Evolutionary conservation across 495 filamentous ascomycete genomes (phyloP), one percentile per base, ranked within the genome.

Genomic region (Ramalina intermedia): DNA sequence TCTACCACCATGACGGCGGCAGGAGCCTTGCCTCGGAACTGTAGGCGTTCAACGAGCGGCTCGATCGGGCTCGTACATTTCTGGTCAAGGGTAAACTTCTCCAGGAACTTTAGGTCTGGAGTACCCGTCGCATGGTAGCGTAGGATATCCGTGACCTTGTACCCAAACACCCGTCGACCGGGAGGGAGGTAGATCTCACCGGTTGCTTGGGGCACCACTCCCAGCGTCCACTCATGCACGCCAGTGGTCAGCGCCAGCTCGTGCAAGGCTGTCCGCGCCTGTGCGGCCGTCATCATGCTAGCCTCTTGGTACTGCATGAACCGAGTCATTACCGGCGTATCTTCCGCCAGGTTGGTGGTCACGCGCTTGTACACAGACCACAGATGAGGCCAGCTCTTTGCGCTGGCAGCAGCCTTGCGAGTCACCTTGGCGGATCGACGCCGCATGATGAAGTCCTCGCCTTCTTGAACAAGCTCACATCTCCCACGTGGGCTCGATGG

Each of bases 281-380:
- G 47, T 4, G 35, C 47, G 24, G 41, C 20, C 7, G 47, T 49
- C 47, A 49, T 42, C n/a, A 6, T 1, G 29, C 37, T 17, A 4
- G 41, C 46, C 18, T 48, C 46, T 27, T 39, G 21, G 37, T 48
- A 48, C 38, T 48, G 20, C 6, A 49, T 4, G n/a, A 49, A 45
- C 2, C 47, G 18, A 14, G 9, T 11, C 47, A 46, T 49, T 1
- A 49, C 37, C 23, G 2, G 23, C 0, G 23, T 24, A 4, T 24
- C 23, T 3, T 24, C 23, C 4, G 23, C 23, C 1, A 24, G 23
- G 23, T 24, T 24, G 23, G 3, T 24, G 23, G 1, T 4, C 23
- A 24, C 3, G 4, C 23, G 23, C 23, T 4, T 24, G 23, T 24
- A 24, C 23, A 24, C 23, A 2, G 23, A 24, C 23, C 23, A 24